Conservation (phyloP, 1,284 basidiomycete species). For the Malassezia yamatoensis region DNA sequence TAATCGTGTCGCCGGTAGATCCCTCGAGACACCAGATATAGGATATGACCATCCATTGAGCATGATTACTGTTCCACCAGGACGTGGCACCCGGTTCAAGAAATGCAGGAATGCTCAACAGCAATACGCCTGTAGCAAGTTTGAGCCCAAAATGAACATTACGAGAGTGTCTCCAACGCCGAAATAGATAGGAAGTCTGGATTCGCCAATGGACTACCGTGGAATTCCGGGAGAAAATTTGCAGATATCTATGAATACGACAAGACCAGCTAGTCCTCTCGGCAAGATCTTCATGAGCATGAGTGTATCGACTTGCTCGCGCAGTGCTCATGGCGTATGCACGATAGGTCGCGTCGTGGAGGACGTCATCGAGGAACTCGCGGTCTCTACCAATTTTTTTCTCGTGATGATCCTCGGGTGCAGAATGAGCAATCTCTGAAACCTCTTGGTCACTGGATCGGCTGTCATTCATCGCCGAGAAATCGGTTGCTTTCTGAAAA, state of each 20-base stretch:
- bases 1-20: constrained; percentile 51
- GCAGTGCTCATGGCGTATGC: constrained; percentile 6
- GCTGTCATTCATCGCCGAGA: no score
- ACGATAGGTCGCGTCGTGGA: not conserved
- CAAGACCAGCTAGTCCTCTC: no score
- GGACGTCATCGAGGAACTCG: not conserved
- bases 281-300: not conserved
- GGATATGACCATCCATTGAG: constrained; percentile 49
- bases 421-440: not conserved
- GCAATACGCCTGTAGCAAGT: constrained; percentile 49
- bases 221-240: not conserved
- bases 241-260: not conserved
- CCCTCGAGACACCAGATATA: constrained; percentile 51
- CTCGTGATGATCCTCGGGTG: not conserved
- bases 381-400: not conserved
- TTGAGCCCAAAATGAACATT: constrained; percentile 51
- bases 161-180: constrained; percentile 46
- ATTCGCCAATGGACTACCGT: not conserved
- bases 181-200: constrained; percentile 16
- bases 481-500: not conserved
- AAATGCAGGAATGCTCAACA: constrained; percentile 50
- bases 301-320: not conserved
- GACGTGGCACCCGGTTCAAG: constrained; percentile 30
- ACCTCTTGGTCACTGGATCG: not conserved
- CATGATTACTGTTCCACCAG: constrained; percentile 49